These are phyloP conservation scores for Fusarium haematococcum DNA, from an alignment of 2,329 filamentous ascomycete genomes.

Conservation along the genomic window DNA sequence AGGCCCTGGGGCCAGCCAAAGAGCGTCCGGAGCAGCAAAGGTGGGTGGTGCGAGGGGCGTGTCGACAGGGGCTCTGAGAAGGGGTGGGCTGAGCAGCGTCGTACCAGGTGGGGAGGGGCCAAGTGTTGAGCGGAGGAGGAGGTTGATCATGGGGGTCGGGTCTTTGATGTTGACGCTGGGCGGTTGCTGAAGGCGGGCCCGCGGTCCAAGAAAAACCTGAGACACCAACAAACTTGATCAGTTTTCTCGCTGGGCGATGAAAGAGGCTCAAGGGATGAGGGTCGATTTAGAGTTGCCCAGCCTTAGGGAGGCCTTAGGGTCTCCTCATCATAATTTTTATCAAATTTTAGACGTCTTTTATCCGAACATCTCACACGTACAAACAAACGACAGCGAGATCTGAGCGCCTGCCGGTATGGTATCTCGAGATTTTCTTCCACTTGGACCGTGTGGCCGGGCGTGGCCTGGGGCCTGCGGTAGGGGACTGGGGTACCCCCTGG, in stretches of 20 bases:
- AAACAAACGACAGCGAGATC: background rate
- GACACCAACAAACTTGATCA: background rate
- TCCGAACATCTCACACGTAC: background rate
- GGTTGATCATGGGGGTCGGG: slow-evolving; percentile 42
- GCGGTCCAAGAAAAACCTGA: slow-evolving; percentile 7
- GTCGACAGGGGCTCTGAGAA: slow-evolving; percentile 33
- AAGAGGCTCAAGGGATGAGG: background rate
- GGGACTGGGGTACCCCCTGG: slow-evolving; percentile 27
- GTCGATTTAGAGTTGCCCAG: background rate
- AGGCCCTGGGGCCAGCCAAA: slow-evolving; percentile 22
- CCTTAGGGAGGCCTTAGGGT: background rate
- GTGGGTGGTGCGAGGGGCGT: slow-evolving; percentile 45
- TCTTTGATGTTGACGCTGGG: slow-evolving; percentile 34
- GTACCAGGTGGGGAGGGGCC: slow-evolving; percentile 42
- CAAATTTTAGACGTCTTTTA: background rate
- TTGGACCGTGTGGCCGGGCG: slow-evolving; percentile 10
- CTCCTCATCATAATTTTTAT: background rate
- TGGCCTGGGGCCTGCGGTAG: slow-evolving; percentile 12
- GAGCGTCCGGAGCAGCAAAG: slow-evolving; percentile 32
- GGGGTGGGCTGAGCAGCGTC: slow-evolving; percentile 48
- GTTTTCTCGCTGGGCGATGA: background rate
- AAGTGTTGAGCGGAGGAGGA: slow-evolving; percentile 36
- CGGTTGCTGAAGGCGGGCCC: slow-evolving; percentile 33
- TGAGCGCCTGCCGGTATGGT: background rate
- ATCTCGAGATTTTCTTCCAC: background rate